Base-by-base conservation (phyloP, 2,329 filamentous ascomycete species). In the Aureobasidium subglaciale region DNA sequence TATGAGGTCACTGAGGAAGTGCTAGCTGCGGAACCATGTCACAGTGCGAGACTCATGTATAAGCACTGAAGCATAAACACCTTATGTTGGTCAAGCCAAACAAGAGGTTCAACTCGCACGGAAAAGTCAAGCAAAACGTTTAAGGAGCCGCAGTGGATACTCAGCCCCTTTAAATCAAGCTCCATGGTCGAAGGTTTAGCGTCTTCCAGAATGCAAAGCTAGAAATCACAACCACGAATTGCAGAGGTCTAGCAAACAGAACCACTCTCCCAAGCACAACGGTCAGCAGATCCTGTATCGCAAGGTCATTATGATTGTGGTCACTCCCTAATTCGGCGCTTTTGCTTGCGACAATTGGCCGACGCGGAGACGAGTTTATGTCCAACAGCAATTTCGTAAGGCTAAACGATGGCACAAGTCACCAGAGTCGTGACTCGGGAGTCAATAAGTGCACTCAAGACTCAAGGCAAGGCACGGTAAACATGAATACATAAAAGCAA, bases 301-400 rank as follows among this genome's bases (percentile, higher is more conserved):
- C 20, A 5, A 38, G 20, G 5, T n/a, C n/a, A 25, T 38, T 3
- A 10, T 29, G 32, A n/a, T n/a, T n/a, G 32, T 37, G 24, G n/a
- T 25, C 9, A 48, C 7, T 22, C 29, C 16, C 10, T 11, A 8
- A n/a, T 50, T 50, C 46, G 46, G 46, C 46, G 46, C 34, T 50
- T 50, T 18, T 50, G 15, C 2, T 15, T 25, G 22, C n/a, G 13
- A 5, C 34, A 24, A 27, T 37, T 38, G 32, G 46, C 46, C 46
- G 46, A 37, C 9, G 32, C 30, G 30, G 24, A 25, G 20, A 25
- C 43, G 30, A 30, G 7, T 37, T 50, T 24, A 16, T 38, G 15
- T 25, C 18, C 46, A 38, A 50, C 46, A 29, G 34, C 46, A 50
- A 50, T 50, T 25, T 50, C 22, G 30, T 16, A n/a, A 50, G 34